These are phyloP conservation scores for Hyaloperonospora arabidopsidis DNA, from an alignment of 352 stramenopile genomes.

Conservation along the genomic window DNA sequence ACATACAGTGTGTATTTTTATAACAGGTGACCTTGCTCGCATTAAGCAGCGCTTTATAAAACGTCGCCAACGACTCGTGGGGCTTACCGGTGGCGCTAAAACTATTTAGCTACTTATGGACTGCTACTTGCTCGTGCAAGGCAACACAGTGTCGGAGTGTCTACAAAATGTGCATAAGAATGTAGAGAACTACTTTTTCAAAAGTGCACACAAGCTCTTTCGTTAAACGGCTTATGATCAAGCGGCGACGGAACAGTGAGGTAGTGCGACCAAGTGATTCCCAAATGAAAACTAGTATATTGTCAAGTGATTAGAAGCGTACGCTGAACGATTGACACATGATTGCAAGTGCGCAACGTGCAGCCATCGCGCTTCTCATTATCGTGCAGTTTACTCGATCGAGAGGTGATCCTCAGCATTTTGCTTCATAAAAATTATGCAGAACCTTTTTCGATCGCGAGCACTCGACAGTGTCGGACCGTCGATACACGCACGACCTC, in stretches of 20 bases:
- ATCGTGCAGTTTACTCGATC: too few species aligned
- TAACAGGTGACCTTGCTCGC: conserved; percentile 97
- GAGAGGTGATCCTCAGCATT: too few species aligned
- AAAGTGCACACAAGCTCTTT: conserved; percentile 45
- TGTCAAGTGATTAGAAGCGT: too few species aligned
- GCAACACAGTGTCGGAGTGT: conserved; percentile 95
- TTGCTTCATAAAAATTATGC: too few species aligned
- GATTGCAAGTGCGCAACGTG: too few species aligned
- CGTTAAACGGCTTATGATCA: not conserved
- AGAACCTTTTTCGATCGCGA: too few species aligned
- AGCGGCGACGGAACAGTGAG: not conserved
- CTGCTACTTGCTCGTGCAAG: conserved; percentile 98
- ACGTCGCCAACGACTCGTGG: conserved; percentile 94
- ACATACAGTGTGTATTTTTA: conserved; percentile 98
- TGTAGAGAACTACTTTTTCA: conserved; percentile 98
- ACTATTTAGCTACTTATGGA: conserved; percentile 97
- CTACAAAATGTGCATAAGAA: conserved; percentile 94
- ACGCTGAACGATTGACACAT: too few species aligned
- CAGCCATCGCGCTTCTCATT: too few species aligned
- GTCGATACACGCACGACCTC: too few species aligned
- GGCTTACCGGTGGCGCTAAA: conserved; percentile 95
- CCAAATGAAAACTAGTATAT: too few species aligned
- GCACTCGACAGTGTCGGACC: too few species aligned
- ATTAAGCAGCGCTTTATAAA: conserved; percentile 99
- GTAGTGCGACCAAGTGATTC: too few species aligned